phyloP scores from a whole-genome alignment of 1,139 yeast genomes.

The Meyerozyma sp. region DNA sequence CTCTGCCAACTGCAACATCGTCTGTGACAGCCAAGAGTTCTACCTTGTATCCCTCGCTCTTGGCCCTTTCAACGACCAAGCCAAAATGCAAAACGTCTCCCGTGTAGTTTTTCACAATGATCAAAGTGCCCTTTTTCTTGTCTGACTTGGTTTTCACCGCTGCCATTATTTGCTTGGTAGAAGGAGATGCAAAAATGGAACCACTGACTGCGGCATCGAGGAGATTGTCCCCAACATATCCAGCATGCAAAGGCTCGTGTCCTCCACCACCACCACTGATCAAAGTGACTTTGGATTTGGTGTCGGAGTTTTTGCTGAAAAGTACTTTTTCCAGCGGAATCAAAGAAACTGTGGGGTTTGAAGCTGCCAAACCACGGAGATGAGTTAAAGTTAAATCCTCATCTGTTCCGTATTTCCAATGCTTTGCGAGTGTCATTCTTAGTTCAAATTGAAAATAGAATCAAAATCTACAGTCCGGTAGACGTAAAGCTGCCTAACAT shows the following conservation, averaged over 20 bases:
- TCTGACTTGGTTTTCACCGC: constrained; percentile 60
- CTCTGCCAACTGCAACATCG: constrained; percentile 87
- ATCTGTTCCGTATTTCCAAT: constrained; percentile 43
- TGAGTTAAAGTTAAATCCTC: constrained; percentile 62
- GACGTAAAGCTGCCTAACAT: no score
- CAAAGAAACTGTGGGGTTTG: constrained; percentile 60
- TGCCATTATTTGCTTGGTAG: constrained; percentile 78
- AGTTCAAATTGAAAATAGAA: background rate
- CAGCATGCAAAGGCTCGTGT: constrained; percentile 92
- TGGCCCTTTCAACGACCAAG: constrained; percentile 81
- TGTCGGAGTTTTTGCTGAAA: constrained; percentile 31
- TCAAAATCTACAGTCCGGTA: background rate
- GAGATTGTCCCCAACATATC: constrained; percentile 79
- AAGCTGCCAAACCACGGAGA: constrained; percentile 61
- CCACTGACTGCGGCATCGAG: constrained; percentile 89
- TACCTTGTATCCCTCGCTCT: constrained; percentile 64
- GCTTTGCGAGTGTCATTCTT: constrained; percentile 28
- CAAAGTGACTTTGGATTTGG: constrained; percentile 54
- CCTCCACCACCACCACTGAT: constrained; percentile 95
- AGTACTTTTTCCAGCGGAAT: constrained; percentile 68
- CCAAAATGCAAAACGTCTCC: constrained; percentile 94
- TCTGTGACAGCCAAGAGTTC: constrained; percentile 77
- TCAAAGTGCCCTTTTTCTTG: constrained; percentile 57
- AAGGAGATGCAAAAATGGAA: constrained; percentile 84
- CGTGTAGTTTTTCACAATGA: constrained; percentile 85